Evolutionary conservation across 495 filamentous ascomycete species (phyloP).

Genomic region (Lichenothelia convexa): DNA sequence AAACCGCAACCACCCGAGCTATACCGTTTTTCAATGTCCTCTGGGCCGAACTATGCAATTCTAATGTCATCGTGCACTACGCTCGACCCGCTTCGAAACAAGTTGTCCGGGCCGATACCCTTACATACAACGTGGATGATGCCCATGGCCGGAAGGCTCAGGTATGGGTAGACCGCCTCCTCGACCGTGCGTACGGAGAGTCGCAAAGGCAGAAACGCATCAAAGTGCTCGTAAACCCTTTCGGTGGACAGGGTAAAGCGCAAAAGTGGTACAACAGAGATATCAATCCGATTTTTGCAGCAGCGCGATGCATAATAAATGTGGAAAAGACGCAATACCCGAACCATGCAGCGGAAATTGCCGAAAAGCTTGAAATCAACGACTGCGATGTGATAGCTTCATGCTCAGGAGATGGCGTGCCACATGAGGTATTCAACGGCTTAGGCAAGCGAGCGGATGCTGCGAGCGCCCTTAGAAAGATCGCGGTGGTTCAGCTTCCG

Average conservation of each 20-base stretch:
- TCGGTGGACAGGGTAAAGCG: constrained; percentile 69
- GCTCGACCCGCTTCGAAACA: constrained; percentile 38
- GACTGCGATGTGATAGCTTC: constrained; percentile 68
- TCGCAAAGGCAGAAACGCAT: constrained; percentile 52
- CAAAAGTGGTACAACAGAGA: constrained; percentile 53
- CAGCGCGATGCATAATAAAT: constrained; percentile 60
- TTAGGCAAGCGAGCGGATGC: constrained; percentile 60
- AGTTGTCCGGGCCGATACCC: constrained; percentile 34
- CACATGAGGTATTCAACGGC: constrained; percentile 91
- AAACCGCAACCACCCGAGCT: constrained; percentile 20
- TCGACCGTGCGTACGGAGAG: constrained; percentile 55
- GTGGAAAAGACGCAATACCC: constrained; percentile 51
- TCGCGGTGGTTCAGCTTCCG: constrained; percentile 81
- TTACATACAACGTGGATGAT: constrained; percentile 42
- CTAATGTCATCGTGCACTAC: constrained; percentile 55
- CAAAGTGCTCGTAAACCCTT: constrained; percentile 81
- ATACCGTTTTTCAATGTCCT: constrained; percentile 75
- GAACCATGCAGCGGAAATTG: constrained; percentile 67
- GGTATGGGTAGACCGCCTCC: constrained; percentile 41
- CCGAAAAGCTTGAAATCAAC: constrained; percentile 58
- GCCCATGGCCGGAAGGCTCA: constrained; percentile 31
- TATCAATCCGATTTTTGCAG: constrained; percentile 67
- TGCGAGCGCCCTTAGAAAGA: constrained; percentile 46
- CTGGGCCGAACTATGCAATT: constrained; percentile 46
- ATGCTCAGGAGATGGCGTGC: constrained; percentile 83